phyloP scores from a whole-genome alignment of 1,139 yeast genomes.

The Blastobotrys serpentis region DNA sequence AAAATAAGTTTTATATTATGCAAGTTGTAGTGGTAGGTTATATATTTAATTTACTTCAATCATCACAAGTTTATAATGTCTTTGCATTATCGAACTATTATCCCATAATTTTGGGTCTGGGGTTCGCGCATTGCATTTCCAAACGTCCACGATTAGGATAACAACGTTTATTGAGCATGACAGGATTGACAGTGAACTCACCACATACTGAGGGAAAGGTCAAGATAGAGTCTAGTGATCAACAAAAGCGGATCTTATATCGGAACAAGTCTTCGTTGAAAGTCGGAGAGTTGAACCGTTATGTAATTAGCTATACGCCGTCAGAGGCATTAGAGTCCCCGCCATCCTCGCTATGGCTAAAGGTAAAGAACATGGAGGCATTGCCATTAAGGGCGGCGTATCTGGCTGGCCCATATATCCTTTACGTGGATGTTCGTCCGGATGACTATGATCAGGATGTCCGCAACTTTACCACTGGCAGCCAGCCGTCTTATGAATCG shows the following conservation, averaged over 20 bases:
- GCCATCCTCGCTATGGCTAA: slow-evolving; percentile 50
- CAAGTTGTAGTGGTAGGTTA: not conserved
- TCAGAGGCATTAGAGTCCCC: slow-evolving; percentile 14
- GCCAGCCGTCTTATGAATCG: slow-evolving; percentile 73
- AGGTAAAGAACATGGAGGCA: slow-evolving; percentile 70
- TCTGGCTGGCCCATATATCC: slow-evolving; percentile 83
- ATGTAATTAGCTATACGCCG: slow-evolving; percentile 47
- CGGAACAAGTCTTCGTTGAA: slow-evolving; percentile 45
- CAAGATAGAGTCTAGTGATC: not conserved
- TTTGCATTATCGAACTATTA: too few relatives aligned
- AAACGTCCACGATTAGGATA: too few relatives aligned
- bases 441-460: slow-evolving; percentile 58
- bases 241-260: slow-evolving; percentile 35
- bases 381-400: slow-evolving; percentile 83
- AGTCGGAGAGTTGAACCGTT: slow-evolving; percentile 60
- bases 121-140: too few relatives aligned
- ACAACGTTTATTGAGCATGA: not conserved
- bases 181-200: slow-evolving; percentile 5
- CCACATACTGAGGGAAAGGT: slow-evolving; percentile 5
- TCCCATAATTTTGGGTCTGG: too few relatives aligned
- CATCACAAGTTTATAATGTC: too few relatives aligned
- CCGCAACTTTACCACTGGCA: slow-evolving; percentile 62
- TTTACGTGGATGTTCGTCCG: slow-evolving; percentile 78
- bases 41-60: too few relatives aligned
- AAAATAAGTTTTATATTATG: too few relatives aligned